phyloP scores from a whole-genome alignment of 108 stramenopile genomes.

The Cyclotella kingstonii region DNA sequence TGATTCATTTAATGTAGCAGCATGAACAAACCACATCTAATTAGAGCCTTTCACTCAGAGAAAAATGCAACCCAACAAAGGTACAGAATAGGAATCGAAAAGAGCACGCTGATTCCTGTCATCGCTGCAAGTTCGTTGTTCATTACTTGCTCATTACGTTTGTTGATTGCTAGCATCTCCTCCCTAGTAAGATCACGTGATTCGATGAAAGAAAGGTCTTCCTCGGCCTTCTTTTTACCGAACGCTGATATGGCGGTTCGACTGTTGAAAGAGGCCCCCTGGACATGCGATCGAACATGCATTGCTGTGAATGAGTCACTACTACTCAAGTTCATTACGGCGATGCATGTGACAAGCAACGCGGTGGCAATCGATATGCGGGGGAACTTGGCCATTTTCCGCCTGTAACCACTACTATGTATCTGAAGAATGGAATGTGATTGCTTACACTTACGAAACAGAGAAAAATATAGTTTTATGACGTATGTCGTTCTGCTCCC shows the following conservation, averaged over 20 bases:
- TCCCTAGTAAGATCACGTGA: conserved; percentile 76
- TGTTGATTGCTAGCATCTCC: conserved; percentile 78
- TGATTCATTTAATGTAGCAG: too few relatives aligned
- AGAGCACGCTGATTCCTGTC: conserved; percentile 73
- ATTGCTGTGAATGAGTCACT: conserved; percentile 33
- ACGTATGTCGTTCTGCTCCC: too few relatives aligned
- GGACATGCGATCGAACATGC: conserved; percentile 24
- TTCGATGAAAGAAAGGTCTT: conserved; percentile 75
- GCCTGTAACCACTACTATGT: too few relatives aligned
- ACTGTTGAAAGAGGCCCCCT: not conserved
- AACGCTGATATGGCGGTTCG: conserved; percentile 33
- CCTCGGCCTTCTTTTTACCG: conserved; percentile 62
- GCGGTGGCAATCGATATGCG: conserved; percentile 9
- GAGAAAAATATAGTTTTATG: too few relatives aligned
- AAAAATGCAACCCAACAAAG: conserved; percentile 90
- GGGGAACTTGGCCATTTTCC: conserved; percentile 27
- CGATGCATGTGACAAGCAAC: conserved; percentile 14
- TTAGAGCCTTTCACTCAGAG: conserved; percentile 58
- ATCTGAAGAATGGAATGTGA: too few relatives aligned
- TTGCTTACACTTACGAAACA: too few relatives aligned
- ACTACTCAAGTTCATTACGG: conserved; percentile 10
- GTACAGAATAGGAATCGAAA: conserved; percentile 80
- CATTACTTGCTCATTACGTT: conserved; percentile 75
- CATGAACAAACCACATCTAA: too few relatives aligned
- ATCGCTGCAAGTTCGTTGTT: conserved; percentile 73